phyloP scores from a whole-genome alignment of 371 early-diverging fungal genomes.

The Lichtheimia hyalospora region DNA sequence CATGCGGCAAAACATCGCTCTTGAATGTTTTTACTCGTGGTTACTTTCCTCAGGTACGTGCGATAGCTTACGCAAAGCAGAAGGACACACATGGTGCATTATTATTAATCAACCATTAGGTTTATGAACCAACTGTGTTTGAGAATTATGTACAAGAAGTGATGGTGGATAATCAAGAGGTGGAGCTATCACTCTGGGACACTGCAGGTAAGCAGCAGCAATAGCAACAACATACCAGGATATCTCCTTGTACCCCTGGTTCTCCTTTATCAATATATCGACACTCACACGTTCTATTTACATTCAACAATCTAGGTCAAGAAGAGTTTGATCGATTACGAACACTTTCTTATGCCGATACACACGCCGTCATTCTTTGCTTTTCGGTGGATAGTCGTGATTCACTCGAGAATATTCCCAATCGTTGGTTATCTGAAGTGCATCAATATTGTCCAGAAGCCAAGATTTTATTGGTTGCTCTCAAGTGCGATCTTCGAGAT shows the following conservation, averaged over 20 bases:
- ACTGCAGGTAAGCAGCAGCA: slow-evolving; percentile 74
- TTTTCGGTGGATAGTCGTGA: slow-evolving; percentile 58
- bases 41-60: slow-evolving; percentile 53
- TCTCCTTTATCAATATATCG: slow-evolving; percentile 2
- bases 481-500: slow-evolving; percentile 58
- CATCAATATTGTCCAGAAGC: slow-evolving; percentile 42
- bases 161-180: slow-evolving; percentile 72
- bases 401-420: slow-evolving; percentile 54
- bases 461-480: slow-evolving; percentile 50
- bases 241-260: neutral
- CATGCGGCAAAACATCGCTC: slow-evolving; percentile 66
- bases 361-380: slow-evolving; percentile 58
- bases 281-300: neutral
- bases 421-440: slow-evolving; percentile 54
- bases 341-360: slow-evolving; percentile 51
- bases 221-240: neutral
- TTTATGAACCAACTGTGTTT: slow-evolving; percentile 75
- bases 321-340: slow-evolving; percentile 64
- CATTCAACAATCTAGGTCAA: slow-evolving; percentile 42
- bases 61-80: neutral
- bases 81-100: neutral
- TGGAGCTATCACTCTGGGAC: slow-evolving; percentile 88
- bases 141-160: slow-evolving; percentile 86
- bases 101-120: slow-evolving; percentile 17
- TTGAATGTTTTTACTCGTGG: slow-evolving; percentile 61